phyloP scores from a whole-genome alignment of 352 stramenopile genomes.

The Elongisporangium prolatum region DNA sequence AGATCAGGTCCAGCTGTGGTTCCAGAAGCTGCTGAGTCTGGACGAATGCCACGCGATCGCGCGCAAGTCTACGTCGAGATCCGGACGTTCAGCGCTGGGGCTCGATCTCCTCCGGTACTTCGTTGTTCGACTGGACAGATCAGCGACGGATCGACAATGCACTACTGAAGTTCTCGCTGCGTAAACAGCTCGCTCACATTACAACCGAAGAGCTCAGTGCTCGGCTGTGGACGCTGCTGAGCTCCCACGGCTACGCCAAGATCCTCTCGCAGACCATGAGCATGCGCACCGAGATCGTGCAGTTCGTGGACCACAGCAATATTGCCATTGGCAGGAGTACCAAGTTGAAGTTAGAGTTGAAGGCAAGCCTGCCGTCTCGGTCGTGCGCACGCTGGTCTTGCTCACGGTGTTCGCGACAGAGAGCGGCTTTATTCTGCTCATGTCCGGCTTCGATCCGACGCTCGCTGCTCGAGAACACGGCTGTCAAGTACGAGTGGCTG shows the following conservation, averaged over 20 bases:
- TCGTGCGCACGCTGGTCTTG: constrained; percentile 35
- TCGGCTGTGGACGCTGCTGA: background rate
- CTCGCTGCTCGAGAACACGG: too few relatives aligned
- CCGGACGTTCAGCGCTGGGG: too few relatives aligned
- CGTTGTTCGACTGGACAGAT: background rate
- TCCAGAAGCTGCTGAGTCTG: background rate
- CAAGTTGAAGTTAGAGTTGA: constrained; percentile 14
- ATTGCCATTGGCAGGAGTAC: constrained; percentile 28
- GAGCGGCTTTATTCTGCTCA: constrained; percentile 31
- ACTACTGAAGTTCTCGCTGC: background rate
- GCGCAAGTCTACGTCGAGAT: too few relatives aligned
- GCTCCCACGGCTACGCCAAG: background rate
- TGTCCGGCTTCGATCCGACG: constrained; percentile 23
- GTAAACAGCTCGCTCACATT: background rate
- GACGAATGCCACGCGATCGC: background rate
- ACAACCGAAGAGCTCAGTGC: background rate
- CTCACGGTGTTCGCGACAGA: constrained; percentile 43
- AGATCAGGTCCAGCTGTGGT: background rate
- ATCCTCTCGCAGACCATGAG: constrained; percentile 45
- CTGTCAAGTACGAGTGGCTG: background rate
- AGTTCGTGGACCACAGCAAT: constrained; percentile 40
- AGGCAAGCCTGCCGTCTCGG: background rate
- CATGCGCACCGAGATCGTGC: constrained; percentile 25
- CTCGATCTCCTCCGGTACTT: background rate
- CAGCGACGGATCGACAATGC: background rate